phyloP scores from a whole-genome alignment of 371 early-diverging fungal species.

The Mucor piriformis region DNA sequence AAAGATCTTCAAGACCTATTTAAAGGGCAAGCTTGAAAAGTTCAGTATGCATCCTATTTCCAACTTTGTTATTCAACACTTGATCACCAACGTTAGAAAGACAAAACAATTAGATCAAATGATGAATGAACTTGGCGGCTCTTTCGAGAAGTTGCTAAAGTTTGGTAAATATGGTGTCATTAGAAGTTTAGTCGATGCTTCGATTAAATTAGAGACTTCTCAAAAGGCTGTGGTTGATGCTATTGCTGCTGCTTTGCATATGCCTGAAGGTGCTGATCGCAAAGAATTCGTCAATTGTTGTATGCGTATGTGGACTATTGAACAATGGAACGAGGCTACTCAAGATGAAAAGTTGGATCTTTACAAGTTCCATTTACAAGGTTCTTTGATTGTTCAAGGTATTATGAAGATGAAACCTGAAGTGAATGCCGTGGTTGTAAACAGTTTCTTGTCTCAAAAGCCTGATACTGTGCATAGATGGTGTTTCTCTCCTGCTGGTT shows the following conservation, averaged over 20 bases:
- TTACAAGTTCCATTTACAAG: slow-evolving; percentile 68
- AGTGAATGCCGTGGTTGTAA: slow-evolving; percentile 57
- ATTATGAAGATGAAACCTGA: slow-evolving; percentile 69
- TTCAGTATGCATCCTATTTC: slow-evolving; percentile 72
- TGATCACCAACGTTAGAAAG: slow-evolving; percentile 64
- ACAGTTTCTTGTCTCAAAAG: slow-evolving; percentile 66
- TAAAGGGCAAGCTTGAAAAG: slow-evolving; percentile 63
- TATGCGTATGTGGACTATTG: slow-evolving; percentile 62
- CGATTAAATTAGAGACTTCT: slow-evolving; percentile 57
- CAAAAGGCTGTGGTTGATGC: slow-evolving; percentile 64
- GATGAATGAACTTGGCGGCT: slow-evolving; percentile 58
- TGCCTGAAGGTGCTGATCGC: slow-evolving; percentile 49
- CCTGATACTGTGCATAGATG: slow-evolving; percentile 56
- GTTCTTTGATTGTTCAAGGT: slow-evolving; percentile 72
- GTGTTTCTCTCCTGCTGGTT: slow-evolving; percentile 72
- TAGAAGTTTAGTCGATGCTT: slow-evolving; percentile 69
- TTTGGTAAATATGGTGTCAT: slow-evolving; percentile 66
- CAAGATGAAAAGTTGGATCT: slow-evolving; percentile 42
- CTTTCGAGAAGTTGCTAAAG: slow-evolving; percentile 61
- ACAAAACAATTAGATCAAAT: slow-evolving; percentile 63
- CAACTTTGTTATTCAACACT: slow-evolving; percentile 84
- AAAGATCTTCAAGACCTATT: slow-evolving; percentile 66
- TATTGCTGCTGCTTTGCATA: slow-evolving; percentile 59
- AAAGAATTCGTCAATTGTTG: slow-evolving; percentile 63
- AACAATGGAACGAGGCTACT: slow-evolving; percentile 41